Evolutionary conservation across 1,284 basidiomycete species (phyloP), one percentile per base, ranked within the genome.

Genomic region (Puccinia novopanici): DNA sequence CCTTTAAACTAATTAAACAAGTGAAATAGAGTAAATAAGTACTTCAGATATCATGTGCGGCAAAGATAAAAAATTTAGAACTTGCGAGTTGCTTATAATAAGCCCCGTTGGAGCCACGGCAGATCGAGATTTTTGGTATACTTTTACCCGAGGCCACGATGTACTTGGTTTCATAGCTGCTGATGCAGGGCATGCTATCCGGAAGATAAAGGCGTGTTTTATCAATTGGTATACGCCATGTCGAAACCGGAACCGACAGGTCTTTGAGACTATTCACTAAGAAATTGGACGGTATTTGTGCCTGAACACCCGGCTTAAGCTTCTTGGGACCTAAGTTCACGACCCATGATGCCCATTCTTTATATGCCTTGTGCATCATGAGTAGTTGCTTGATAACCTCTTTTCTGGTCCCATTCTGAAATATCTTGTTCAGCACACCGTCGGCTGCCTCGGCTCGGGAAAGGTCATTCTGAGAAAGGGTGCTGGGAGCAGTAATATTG

Each of bases 81-180:
- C 90, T 85, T 83, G 95, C 95, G 85, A 98, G 86, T 85, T 98
- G 94, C 82, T 89, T 92, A 86, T 95, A 92, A 67, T 85, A 86
- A 48, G 87, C 84, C 0, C 92, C 93, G 83, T 92, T 89, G 2
- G 88, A 89, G 15, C 93, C 94, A 22, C 88, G 82, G 81, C 93
- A 97, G 1, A 85, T 86, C 78, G 87, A 90, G 82, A 96, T 91
- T 85, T 98, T 98, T 0, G 96, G 96, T 45, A 90, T 78, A 84
- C 92, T 93, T 15, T 92, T 82, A 3, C 96, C 96, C 19, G 94
- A 94, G 0, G 92, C 91, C 0, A 89, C 89, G 0, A 86, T 86
- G 85, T 91, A 99, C 0, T 83, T 87, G 0, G 86, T 81, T 0
- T 90, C 88, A 83, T 92, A 96, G 55, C 88, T 86, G 0, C 87